Percentiles rank a stretch among this genome's conserved stretches.
Conservation (phyloP, 2,329 filamentous ascomycete genomes). For the Leptoxyphium fumago region DNA sequence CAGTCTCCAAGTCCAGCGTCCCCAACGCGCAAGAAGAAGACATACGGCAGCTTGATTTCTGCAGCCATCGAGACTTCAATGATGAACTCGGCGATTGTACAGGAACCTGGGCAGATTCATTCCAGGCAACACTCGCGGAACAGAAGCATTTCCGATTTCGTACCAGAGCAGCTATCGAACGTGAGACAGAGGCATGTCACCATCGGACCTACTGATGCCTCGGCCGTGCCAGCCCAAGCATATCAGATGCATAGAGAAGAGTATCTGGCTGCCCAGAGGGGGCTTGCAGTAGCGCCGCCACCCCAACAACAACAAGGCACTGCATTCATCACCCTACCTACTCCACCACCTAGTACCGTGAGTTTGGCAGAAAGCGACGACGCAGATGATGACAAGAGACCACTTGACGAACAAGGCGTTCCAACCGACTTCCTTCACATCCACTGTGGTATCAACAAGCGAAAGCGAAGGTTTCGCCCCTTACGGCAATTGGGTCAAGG, state of each 20-base stretch:
- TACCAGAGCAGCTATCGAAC: constrained; percentile 54
- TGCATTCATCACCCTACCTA: constrained; percentile 38
- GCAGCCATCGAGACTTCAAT: constrained; percentile 23
- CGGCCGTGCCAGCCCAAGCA: constrained; percentile 36
- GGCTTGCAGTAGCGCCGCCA: constrained; percentile 43
- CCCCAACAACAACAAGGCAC: constrained; percentile 8
- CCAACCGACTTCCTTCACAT: constrained; percentile 28
- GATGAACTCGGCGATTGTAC: constrained; percentile 10
- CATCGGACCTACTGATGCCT: constrained; percentile 41
- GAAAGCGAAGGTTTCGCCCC: constrained; percentile 63
- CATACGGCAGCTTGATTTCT: constrained; percentile 29
- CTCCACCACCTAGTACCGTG: constrained; percentile 64
- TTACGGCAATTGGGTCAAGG: constrained; percentile 75
- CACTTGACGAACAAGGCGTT: constrained; percentile 24
- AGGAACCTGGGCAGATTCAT: constrained; percentile 9
- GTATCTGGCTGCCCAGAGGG: constrained; percentile 64
- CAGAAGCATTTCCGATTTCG: constrained; percentile 79
- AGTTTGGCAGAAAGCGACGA: constrained; percentile 42
- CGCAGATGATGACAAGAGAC: constrained; percentile 24
- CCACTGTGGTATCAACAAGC: constrained; percentile 48
- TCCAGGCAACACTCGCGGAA: constrained; percentile 46
- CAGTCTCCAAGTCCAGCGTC: constrained; percentile 14
- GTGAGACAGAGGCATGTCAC: constrained; percentile 56
- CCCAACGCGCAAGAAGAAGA: constrained; percentile 30
- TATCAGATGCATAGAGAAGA: constrained; percentile 57